These are phyloP conservation scores for Picocystis sp. DNA, from an alignment of 163 green algal genomes.

Conservation along the genomic window DNA sequence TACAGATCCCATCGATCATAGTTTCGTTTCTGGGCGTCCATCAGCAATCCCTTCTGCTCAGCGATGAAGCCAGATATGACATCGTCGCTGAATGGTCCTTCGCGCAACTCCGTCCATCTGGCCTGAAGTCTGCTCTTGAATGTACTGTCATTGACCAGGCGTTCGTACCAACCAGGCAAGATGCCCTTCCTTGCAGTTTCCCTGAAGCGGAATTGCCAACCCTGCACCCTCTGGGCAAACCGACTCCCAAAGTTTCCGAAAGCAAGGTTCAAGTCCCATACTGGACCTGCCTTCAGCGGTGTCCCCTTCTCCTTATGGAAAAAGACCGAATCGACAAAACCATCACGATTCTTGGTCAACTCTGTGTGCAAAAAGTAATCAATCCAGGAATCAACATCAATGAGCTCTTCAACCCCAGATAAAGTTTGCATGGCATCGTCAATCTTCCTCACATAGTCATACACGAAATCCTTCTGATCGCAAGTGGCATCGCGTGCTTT, in stretches of 20 bases:
- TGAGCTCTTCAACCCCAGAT: not conserved
- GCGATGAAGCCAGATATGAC: too few relatives aligned
- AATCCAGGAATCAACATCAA: conserved; percentile 7
- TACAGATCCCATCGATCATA: too few relatives aligned
- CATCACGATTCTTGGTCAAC: conserved; percentile 2
- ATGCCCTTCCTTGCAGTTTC: too few relatives aligned
- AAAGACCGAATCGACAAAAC: conserved; percentile 3
- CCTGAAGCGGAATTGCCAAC: too few relatives aligned
- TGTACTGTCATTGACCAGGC: too few relatives aligned
- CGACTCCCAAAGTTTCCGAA: conserved; percentile 1
- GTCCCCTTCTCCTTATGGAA: conserved; percentile 3
- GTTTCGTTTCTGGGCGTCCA: too few relatives aligned
- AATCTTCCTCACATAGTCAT: conserved; percentile 2
- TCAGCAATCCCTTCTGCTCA: too few relatives aligned
- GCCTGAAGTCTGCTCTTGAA: too few relatives aligned
- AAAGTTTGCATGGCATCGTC: not conserved
- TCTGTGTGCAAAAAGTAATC: conserved; percentile 9
- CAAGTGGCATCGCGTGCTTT: conserved; percentile 1
- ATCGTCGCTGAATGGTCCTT: too few relatives aligned
- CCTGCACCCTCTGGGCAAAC: too few relatives aligned
- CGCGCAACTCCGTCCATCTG: too few relatives aligned
- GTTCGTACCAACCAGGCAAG: too few relatives aligned
- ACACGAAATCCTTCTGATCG: conserved; percentile 1
- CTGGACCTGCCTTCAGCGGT: not conserved
- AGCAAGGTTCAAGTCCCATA: conserved; percentile 10